Conservation (phyloP, 768 basidiomycete species). For the Mycena filopes region DNA sequence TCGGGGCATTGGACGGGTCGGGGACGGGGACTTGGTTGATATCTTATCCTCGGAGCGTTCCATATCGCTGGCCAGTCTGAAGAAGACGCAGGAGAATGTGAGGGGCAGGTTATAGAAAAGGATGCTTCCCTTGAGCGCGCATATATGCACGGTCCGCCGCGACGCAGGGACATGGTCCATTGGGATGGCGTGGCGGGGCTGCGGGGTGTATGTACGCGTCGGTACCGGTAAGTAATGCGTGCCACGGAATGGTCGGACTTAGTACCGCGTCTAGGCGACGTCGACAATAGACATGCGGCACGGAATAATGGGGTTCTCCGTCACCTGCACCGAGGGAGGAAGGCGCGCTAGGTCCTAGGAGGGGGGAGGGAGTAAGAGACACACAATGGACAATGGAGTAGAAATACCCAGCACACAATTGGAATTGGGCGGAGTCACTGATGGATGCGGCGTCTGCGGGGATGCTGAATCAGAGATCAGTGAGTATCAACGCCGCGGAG, state of each 20-base stretch:
- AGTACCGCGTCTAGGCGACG: constrained; percentile 9
- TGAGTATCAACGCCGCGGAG: neutral
- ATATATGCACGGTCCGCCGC: too few species aligned
- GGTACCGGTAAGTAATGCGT: neutral
- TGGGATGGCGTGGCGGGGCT: neutral
- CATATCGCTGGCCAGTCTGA: too few species aligned
- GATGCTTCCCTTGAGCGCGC: too few species aligned
- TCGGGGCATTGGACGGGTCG: too few species aligned
- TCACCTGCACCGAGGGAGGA: neutral
- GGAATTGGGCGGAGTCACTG: constrained; percentile 1
- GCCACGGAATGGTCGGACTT: neutral
- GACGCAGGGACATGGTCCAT: constrained; percentile 25
- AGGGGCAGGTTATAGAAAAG: too few species aligned
- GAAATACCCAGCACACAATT: constrained; percentile 16
- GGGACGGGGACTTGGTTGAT: too few species aligned
- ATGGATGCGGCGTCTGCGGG: constrained; percentile 6
- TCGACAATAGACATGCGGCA: too few species aligned
- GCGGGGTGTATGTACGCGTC: neutral
- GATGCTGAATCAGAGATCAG: constrained; percentile 15
- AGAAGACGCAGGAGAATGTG: too few species aligned
- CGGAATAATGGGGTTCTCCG: neutral
- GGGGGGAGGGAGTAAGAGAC: neutral
- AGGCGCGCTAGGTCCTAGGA: neutral
- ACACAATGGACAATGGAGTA: neutral
- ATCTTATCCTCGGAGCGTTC: too few species aligned